Base-by-base conservation (phyloP, 345 rosid species). In the Atalantia buxifolia region DNA sequence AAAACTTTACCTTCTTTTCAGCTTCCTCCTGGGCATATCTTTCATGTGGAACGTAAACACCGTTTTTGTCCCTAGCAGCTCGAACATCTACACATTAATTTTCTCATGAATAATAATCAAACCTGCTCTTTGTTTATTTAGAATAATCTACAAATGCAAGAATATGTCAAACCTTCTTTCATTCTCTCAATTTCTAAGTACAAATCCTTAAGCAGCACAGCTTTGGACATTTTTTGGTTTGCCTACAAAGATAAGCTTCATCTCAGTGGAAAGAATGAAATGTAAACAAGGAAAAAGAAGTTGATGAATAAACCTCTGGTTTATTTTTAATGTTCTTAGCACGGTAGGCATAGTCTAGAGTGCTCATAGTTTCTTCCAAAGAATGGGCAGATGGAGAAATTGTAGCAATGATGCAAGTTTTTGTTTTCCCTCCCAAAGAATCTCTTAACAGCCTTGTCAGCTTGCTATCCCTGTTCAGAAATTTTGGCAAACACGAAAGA, bases 391-490 rank as follows among this genome's bases (percentile, higher is more conserved):
- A 91, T 59, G 98, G 95, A 74, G 96, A 95, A 78, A 95, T 88
- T 72, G 99, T 95, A 19, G 99, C 99, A 78, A 93, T 92, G 81
- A 95, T 91, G 83, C 99, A 93, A 57, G 99, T 95, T 80, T 95
- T 95, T 70, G 99, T 95, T 83, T 91, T 95, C 78, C 99, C 99
- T 79, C 99, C 99, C 62, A 95, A 76, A 38, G 97, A 95, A 76
- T 95, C 99, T 69, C 99, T 83, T 82, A 93, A 84, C 59, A 95
- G 90, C 87, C 99, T 95, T 16, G 99, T 95, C 85, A 95, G 86
- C 88, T 95, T 95, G 84, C 98, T 92, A 83, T 95, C 98, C 89
- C 99, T 93, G 89, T 72, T 82, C 21, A 64, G 18, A 33, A 64
- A 40, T 64, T 55, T 64, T 13, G 66, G 70, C 31, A 83, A 77